A percentile compares a stretch with the other conserved stretches of the same genome.
Evolutionary conservation across 1,139 yeast species (phyloP).

Genomic region (Hyphopichia pseudoburtonii): DNA sequence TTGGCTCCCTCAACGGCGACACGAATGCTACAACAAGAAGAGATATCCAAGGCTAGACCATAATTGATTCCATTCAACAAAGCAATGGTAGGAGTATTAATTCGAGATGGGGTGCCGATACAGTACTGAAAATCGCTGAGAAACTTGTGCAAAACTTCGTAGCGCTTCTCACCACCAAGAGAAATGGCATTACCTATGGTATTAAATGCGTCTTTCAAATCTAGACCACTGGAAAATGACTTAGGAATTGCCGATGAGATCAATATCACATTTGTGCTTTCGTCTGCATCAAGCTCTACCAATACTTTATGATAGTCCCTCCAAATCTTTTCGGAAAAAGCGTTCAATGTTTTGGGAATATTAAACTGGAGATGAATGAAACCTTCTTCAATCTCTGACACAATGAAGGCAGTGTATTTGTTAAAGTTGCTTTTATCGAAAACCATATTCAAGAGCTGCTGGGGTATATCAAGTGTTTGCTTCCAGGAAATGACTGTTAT

Average conservation of each 20-base stretch:
- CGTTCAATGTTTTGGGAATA: slow-evolving; percentile 62
- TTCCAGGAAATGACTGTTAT: too few relatives aligned
- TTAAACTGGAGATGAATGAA: slow-evolving; percentile 63
- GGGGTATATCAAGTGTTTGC: too few relatives aligned
- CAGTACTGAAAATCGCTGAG: slow-evolving; percentile 59
- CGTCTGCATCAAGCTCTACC: slow-evolving; percentile 43
- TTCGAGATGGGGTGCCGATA: slow-evolving; percentile 48
- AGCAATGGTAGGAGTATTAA: slow-evolving; percentile 49
- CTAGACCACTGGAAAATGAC: slow-evolving; percentile 68
- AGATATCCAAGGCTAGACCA: slow-evolving; percentile 72
- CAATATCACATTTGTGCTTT: slow-evolving; percentile 49
- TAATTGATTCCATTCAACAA: slow-evolving; percentile 46
- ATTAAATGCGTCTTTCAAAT: slow-evolving; percentile 51
- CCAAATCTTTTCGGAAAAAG: slow-evolving; percentile 57
- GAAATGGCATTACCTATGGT: too few relatives aligned
- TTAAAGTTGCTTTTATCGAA: slow-evolving; percentile 28
- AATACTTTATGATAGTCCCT: slow-evolving; percentile 54
- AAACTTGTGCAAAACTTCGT: slow-evolving; percentile 34
- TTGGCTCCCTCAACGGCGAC: slow-evolving; percentile 53
- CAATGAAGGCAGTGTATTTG: slow-evolving; percentile 37
- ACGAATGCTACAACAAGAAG: slow-evolving; percentile 59
- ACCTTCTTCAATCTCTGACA: slow-evolving; percentile 44
- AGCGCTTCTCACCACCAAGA: slow-evolving; percentile 23
- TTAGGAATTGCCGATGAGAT: slow-evolving; percentile 58
- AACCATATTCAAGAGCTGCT: too few relatives aligned